Conservation (phyloP, 2,329 filamentous ascomycete species). For the Thelonectria olida region DNA sequence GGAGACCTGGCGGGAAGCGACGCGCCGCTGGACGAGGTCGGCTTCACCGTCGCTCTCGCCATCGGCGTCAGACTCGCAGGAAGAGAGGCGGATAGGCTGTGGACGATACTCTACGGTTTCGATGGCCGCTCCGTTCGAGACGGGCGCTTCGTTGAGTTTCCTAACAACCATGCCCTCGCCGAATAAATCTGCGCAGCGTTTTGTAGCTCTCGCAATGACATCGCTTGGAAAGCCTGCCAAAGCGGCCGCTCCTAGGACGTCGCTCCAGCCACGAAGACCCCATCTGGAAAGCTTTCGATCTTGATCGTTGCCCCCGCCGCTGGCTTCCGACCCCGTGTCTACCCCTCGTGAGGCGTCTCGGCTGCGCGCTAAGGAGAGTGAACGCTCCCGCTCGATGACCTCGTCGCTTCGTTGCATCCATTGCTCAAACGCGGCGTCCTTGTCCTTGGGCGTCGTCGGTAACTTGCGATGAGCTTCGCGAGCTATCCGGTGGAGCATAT, state of each 20-base stretch:
- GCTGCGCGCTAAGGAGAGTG: conserved; percentile 5
- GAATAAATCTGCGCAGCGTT: conserved; percentile 81
- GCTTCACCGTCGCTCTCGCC: conserved; percentile 39
- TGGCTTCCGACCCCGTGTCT: conserved; percentile 28
- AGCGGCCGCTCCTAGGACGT: conserved; percentile 81
- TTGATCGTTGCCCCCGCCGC: conserved; percentile 25
- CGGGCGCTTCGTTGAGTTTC: conserved; percentile 55
- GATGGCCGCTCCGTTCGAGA: conserved; percentile 34
- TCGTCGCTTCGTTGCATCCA: conserved; percentile 47
- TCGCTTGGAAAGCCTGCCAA: conserved; percentile 73
- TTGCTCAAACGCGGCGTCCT: conserved; percentile 46
- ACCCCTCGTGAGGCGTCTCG: conserved; percentile 26
- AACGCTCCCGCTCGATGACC: conserved; percentile 28
- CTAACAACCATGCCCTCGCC: conserved; percentile 74
- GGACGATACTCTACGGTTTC: conserved; percentile 43
- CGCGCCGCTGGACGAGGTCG: conserved; percentile 41
- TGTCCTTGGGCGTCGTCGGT: conserved; percentile 35
- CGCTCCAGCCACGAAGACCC: conserved; percentile 80
- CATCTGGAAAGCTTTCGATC: conserved; percentile 45
- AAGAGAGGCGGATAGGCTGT: conserved; percentile 36
- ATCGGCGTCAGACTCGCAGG: conserved; percentile 34
- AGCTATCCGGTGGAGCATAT: conserved; percentile 59
- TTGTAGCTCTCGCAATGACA: conserved; percentile 74
- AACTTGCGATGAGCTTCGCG: conserved; percentile 48
- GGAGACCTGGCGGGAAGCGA: conserved; percentile 44